Evolutionary conservation across 192 early-diverging fungal genomes (phyloP).

Genomic region (Diversispora eburnea): DNA sequence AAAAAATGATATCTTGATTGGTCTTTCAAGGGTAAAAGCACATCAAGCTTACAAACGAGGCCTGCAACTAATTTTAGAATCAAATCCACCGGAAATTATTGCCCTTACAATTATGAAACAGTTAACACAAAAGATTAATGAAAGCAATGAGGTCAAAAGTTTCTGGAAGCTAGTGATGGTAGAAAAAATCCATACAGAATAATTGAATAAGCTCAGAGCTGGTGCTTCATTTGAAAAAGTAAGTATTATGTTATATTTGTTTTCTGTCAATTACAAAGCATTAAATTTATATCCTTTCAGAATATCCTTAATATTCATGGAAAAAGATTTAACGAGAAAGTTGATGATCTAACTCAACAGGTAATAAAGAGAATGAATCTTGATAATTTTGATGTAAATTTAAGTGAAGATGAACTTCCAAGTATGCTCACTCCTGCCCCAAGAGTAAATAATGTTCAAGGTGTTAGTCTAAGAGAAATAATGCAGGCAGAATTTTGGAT

Average conservation of each 20-base stretch:
- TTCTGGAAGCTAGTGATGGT: constrained; percentile 17
- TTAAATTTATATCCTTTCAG: constrained; percentile 24
- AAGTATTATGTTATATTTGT: constrained; percentile 21
- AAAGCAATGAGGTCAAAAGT: constrained; percentile 23
- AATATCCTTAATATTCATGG: constrained; percentile 7
- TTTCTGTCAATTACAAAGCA: constrained; percentile 14
- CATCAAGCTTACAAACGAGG: constrained; percentile 24
- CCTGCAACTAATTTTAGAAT: constrained; percentile 17
- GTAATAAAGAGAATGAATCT: constrained; percentile 24
- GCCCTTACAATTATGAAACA: constrained; percentile 26
- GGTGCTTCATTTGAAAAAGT: constrained; percentile 26
- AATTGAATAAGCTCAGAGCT: constrained; percentile 16
- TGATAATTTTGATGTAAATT: constrained; percentile 9
- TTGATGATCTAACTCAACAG: constrained; percentile 12
- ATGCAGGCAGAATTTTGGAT: constrained; percentile 18
- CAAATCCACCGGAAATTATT: constrained; percentile 4
- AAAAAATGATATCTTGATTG: constrained; percentile 13
- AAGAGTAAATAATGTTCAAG: neutral
- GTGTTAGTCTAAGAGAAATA: neutral
- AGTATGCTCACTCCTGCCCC: too few relatives aligned
- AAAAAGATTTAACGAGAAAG: constrained; percentile 16
- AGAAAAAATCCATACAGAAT: constrained; percentile 22
- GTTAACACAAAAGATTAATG: constrained; percentile 20
- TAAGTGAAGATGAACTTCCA: neutral
- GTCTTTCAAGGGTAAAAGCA: neutral